These are phyloP conservation scores for Gremmenia infestans DNA, from an alignment of 2,329 filamentous ascomycete genomes.

Conservation along the genomic window DNA sequence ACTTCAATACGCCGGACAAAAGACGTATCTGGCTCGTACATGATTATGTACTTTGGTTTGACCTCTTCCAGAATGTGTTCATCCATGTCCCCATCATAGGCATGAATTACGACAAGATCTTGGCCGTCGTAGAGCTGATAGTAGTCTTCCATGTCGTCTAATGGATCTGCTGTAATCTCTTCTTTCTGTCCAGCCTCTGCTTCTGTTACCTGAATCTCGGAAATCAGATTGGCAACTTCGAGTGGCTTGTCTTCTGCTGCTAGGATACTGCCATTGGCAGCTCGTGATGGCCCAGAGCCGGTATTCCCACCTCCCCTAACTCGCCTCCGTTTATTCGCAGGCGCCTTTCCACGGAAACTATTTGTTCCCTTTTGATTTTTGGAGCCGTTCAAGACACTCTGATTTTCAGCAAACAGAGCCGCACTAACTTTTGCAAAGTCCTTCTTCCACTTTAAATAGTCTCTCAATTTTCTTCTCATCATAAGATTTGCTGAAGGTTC, in stretches of 20 bases:
- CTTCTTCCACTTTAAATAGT: slow-evolving; percentile 86
- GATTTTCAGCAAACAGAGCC: slow-evolving; percentile 72
- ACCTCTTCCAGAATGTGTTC: slow-evolving; percentile 95
- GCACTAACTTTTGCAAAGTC: slow-evolving; percentile 83
- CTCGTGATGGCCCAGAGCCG: slow-evolving; percentile 54
- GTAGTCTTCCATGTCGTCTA: slow-evolving; percentile 88
- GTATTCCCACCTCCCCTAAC: slow-evolving; percentile 70
- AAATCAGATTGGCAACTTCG: slow-evolving; percentile 77
- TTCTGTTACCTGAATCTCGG: slow-evolving; percentile 76
- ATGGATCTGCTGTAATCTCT: slow-evolving; percentile 70
- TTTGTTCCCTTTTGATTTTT: slow-evolving; percentile 48
- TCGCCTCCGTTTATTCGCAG: slow-evolving; percentile 80
- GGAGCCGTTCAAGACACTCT: slow-evolving; percentile 66
- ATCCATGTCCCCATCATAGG: slow-evolving; percentile 93
- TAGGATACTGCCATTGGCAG: slow-evolving; percentile 68
- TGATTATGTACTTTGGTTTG: slow-evolving; percentile 90
- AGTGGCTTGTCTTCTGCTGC: slow-evolving; percentile 77
- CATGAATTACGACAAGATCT: slow-evolving; percentile 81
- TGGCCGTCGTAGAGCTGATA: slow-evolving; percentile 90
- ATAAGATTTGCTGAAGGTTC: slow-evolving; percentile 75
- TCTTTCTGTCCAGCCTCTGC: slow-evolving; percentile 70
- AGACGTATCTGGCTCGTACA: slow-evolving; percentile 94
- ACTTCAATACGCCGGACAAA: slow-evolving; percentile 95
- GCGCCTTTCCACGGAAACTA: slow-evolving; percentile 53
- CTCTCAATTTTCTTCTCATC: slow-evolving; percentile 82